A percentile compares a stretch with the other conserved stretches of the same genome.
Conservation (phyloP, 257 asterid species). For the Penstemon davidsonii region DNA sequence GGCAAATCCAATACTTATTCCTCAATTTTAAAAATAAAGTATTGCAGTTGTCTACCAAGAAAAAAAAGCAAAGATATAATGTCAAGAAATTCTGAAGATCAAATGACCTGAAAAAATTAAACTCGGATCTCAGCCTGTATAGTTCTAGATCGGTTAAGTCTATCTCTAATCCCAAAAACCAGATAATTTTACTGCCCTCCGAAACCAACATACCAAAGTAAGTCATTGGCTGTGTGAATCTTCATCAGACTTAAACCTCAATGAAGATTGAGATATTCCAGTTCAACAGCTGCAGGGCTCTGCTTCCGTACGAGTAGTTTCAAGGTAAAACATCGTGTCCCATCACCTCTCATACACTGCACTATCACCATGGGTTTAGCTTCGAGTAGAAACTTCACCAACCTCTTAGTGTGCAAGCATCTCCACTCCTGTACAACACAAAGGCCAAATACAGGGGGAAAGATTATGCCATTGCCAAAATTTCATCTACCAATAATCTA, state of each 20-base stretch:
- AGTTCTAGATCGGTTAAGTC: too few relatives aligned
- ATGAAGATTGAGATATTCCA: conserved; percentile 29
- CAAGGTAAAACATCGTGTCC: conserved; percentile 30
- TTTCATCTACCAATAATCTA: conserved; percentile 56
- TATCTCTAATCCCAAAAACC: background rate
- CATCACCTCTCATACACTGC: conserved; percentile 31
- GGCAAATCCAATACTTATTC: too few relatives aligned
- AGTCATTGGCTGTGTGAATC: conserved; percentile 17
- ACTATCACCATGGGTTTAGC: conserved; percentile 27
- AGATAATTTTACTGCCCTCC: background rate
- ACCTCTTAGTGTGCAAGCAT: conserved; percentile 45
- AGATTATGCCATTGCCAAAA: conserved; percentile 62
- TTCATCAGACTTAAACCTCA: conserved; percentile 28
- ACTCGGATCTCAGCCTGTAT: too few relatives aligned
- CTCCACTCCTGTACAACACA: conserved; percentile 78
- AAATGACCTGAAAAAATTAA: too few relatives aligned
- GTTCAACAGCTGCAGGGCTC: conserved; percentile 33
- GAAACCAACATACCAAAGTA: conserved; percentile 24
- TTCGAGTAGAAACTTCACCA: conserved; percentile 45
- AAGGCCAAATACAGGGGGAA: conserved; percentile 77
- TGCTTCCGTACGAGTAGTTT: conserved; percentile 21
- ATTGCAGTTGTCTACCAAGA: too few relatives aligned
- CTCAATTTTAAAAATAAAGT: too few relatives aligned
- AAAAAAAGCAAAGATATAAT: too few relatives aligned
- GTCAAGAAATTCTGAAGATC: too few relatives aligned